These are phyloP conservation scores for Isatis tinctoria DNA, from an alignment of 345 rosid genomes.

Conservation along the genomic window DNA sequence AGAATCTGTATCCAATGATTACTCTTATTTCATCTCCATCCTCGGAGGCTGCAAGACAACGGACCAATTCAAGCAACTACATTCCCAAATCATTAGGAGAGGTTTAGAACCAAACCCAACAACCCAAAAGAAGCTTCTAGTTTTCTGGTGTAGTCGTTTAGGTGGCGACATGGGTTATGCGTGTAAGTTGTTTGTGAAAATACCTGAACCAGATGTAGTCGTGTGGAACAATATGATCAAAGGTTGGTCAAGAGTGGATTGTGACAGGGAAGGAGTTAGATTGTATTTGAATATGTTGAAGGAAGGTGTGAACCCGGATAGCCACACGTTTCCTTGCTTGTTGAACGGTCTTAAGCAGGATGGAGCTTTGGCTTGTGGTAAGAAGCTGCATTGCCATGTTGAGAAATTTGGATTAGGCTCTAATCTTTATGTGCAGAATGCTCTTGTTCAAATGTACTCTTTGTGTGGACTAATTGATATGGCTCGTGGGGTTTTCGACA, in stretches of 20 bases:
- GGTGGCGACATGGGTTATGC: slow-evolving; percentile 38
- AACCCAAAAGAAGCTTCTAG: slow-evolving; percentile 38
- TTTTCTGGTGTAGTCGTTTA: slow-evolving; percentile 26
- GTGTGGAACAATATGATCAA: slow-evolving; percentile 54
- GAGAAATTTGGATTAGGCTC: slow-evolving; percentile 37
- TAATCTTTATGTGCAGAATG: slow-evolving; percentile 41
- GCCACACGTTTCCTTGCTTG: slow-evolving; percentile 54
- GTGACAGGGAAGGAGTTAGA: slow-evolving; percentile 27
- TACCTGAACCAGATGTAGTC: slow-evolving; percentile 39
- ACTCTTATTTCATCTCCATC: slow-evolving; percentile 22
- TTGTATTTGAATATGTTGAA: slow-evolving; percentile 50
- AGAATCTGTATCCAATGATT: background rate
- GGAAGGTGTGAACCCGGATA: slow-evolving; percentile 45
- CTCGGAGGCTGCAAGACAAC: slow-evolving; percentile 22
- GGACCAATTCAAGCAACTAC: slow-evolving; percentile 48
- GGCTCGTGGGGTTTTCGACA: slow-evolving; percentile 46
- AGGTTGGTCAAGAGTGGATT: slow-evolving; percentile 36
- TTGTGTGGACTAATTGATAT: slow-evolving; percentile 37
- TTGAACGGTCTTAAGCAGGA: slow-evolving; percentile 38
- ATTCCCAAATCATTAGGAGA: slow-evolving; percentile 37
- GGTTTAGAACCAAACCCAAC: slow-evolving; percentile 28
- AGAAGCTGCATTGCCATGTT: slow-evolving; percentile 48
- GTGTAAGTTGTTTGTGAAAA: slow-evolving; percentile 37
- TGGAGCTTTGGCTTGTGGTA: slow-evolving; percentile 26
- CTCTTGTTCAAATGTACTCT: slow-evolving; percentile 39